Base-by-base conservation (phyloP, 1,139 yeast genomes). In the Wickerhamomyces sp. region DNA sequence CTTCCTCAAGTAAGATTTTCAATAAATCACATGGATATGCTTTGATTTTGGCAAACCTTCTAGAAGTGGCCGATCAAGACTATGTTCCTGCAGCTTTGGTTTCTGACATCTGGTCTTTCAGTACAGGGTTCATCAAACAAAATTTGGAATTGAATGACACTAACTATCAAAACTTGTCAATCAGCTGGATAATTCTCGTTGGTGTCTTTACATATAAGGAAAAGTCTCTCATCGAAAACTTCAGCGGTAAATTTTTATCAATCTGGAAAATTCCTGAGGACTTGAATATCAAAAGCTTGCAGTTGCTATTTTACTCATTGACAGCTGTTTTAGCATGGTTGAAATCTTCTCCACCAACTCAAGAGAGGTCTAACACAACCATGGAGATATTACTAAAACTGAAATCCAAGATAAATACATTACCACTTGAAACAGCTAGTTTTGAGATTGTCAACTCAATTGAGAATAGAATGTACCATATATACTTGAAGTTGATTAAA, bases 161-260 rank as follows among this genome's bases (percentile, higher is more conserved):
- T 3, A 54, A 64, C 20, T 72, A 70, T 46, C 70, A 67, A 40
- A 72, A 65, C 38, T 67, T 70, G 25, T 45, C 67, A 8, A 54
- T 68, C n/a, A 65, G 85, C 47, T 90, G 97, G 97, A 71, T 82
- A 4, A 63, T 88, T 18, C 64, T 92, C 30, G 70, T 82, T 38
- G 95, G 97, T 1, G 64, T 89, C 32, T 83, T 90, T 60, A 80
- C 88, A 17, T 76, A 82, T 43, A 43, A 52, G 3, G 81, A 84
- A 34, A 73, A 75, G 12, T 70, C 74, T 14, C 83, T 81, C 50
- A 76, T 85, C 30, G 76, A 74, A 47, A 72, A 85, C 45, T 39
- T 45, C 17, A 26, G 28, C 12, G 43, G 36, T 21, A 47, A 49
- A 18, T 44, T 50, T 25, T 35, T 47, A 38, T 24, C 39, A 1